Evolutionary conservation across 2,329 filamentous ascomycete genomes (phyloP), one percentile per base, ranked within the genome.

Genomic region (Diplodia intermedia): DNA sequence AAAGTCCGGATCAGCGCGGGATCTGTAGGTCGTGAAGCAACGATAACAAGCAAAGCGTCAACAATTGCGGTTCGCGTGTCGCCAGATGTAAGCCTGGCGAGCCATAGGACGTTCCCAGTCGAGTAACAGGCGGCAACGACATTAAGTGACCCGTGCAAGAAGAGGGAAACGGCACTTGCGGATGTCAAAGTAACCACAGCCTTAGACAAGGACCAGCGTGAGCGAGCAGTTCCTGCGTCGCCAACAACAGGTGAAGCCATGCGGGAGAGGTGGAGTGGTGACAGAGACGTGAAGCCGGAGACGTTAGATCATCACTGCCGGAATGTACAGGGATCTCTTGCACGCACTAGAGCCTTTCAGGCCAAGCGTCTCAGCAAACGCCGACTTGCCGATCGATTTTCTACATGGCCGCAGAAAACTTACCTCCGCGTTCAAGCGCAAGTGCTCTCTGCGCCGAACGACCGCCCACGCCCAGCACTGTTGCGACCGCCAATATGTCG

Each of bases 401-500:
- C 53, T 31, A 23, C 18, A 23, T n/a, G 47, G 20, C 38, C 36
- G 47, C 50, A 29, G 55, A 60, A 60, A 67, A 50, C 23, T 23
- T 57, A 47, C 50, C 40, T 26, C 29, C 18, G 18, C 12, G 29
- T 29, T 33, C 29, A 31, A 38, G 29, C 29, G 60, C 57, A 49
- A 23, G 31, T 31, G 29, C 60, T 3, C 14, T 23, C 43, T 20
- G 47, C 60, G 60, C 60, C 23, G 12, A 20, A 38, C 2, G 33
- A 15, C 18, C 20, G n/a, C 15, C 26, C 20, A 33, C 18, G 12
- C 8, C 57, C 18, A n/a, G 18, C 20, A 33, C 26, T 9, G 7
- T 15, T 36, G 15, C 43, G 15, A 49, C 4, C n/a, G 6, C 18
- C 4, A 18, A 70, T 33, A 81, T 81, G 77, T 76, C 77, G 56